Evolutionary conservation across 2,329 filamentous ascomycete genomes (phyloP).

Genomic region (Trichophyton mentagrophytes): DNA sequence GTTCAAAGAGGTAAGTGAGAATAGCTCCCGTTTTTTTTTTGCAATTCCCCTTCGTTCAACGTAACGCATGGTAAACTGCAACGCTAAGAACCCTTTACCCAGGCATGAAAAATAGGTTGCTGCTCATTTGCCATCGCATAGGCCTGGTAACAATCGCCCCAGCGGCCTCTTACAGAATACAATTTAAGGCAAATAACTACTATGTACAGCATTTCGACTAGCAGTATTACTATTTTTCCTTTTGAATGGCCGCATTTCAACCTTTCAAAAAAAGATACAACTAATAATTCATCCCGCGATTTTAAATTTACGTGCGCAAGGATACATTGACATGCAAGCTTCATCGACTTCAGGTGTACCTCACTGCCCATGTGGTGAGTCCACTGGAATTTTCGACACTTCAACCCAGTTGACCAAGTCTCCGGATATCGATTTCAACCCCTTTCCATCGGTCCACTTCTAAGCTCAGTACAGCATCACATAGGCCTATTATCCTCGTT

Average conservation of each 20-base stretch:
- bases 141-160: neutral
- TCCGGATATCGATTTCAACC: neutral
- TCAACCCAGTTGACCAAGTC: neutral
- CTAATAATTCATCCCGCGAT: neutral
- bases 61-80: neutral
- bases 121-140: neutral
- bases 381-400: neutral
- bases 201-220: too few species aligned
- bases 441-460: neutral
- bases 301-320: too few species aligned
- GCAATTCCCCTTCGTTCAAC: neutral
- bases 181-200: too few species aligned
- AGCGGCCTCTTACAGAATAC: too few species aligned
- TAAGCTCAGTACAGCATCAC: neutral
- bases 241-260: neutral
- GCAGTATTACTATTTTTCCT: neutral
- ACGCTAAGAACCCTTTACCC: neutral
- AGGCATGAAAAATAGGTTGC: neutral
- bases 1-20: neutral
- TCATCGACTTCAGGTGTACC: too few species aligned
- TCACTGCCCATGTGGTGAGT: too few species aligned
- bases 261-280: neutral
- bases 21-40: neutral
- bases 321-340: too few species aligned
- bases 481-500: neutral